Base-by-base conservation (phyloP, 176 grass and related monocot species). In the Phoenix roebelenii region DNA sequence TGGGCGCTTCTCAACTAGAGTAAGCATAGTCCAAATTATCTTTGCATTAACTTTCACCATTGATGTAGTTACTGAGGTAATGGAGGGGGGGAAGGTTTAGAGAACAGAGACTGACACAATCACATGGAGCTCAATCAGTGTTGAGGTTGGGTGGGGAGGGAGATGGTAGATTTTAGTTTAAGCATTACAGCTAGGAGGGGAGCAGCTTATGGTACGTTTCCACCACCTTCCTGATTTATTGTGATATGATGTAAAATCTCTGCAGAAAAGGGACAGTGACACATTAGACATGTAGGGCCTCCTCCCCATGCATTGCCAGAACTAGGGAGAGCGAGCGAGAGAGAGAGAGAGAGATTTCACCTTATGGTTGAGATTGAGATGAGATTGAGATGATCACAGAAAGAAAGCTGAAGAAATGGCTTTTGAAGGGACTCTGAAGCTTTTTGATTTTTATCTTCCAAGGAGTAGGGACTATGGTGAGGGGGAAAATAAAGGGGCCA, bases 161-260 rank as follows among this genome's bases (percentile, higher is more conserved):
- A 18, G 16, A 20, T 22, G 22, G 22, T 44, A 44, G 35, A 44
- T 44, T 44, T 44, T 1, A 12, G 7, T 44, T 44, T 44, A 55
- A 55, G 10, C 22, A 22, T 55, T 7, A 55, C 54, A 55, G 10
- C 5, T 55, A 7, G 53, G 53, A 19, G n/a, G 5, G 53, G 18
- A 55, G 53, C 18, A 18, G 18, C 52, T 0, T 4, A 1, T 1
- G 52, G 17, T n/a, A 7, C 52, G 18, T 16, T 18, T n/a, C 16
- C 16, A 54, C 17, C 19, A n/a, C 18, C 52, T 17, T 44, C 3
- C 44, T 48, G n/a, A 39, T 69, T 49, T 54, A 24, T 61, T 28
- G 61, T 54, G 77, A 85, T 58, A 65, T 65, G 74, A 70, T 66
- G 74, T 65, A 66, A 77, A 81, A 71, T 22, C 54, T 57, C 10